phyloP scores from a whole-genome alignment of 495 filamentous ascomycete genomes.

The Neurospora sp. region DNA sequence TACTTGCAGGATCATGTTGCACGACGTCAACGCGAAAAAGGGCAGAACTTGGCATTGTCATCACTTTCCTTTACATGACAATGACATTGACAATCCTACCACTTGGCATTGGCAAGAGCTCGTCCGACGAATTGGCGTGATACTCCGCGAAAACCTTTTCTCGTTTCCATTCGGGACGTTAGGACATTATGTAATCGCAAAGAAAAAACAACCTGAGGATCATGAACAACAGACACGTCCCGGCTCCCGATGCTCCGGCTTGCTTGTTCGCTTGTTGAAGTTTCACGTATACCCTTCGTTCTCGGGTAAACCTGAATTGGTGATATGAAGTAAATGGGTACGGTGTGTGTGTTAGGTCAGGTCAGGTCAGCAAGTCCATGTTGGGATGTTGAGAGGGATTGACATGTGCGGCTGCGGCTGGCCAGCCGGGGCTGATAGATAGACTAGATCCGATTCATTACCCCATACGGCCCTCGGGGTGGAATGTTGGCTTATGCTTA shows the following conservation, averaged over 20 bases:
- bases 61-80: neutral
- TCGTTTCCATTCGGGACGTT: neutral
- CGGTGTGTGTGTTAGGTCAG: neutral
- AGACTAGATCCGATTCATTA: neutral
- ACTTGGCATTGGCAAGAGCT: neutral
- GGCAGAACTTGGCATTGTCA: neutral
- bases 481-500: neutral
- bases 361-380: neutral
- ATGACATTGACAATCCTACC: neutral
- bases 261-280: neutral
- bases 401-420: neutral
- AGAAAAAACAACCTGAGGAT: neutral
- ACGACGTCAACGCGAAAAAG: neutral
- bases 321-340: neutral
- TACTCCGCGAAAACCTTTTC: neutral
- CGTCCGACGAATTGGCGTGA: neutral
- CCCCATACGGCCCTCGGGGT: neutral
- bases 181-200: neutral
- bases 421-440: neutral
- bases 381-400: neutral
- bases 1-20: neutral
- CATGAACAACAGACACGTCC: neutral
- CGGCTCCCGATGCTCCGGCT: neutral
- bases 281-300: neutral
- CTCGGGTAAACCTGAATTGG: neutral